Evolutionary conservation across 306 rosid genomes (phyloP).

Genomic region (Clitoria ternatea): DNA sequence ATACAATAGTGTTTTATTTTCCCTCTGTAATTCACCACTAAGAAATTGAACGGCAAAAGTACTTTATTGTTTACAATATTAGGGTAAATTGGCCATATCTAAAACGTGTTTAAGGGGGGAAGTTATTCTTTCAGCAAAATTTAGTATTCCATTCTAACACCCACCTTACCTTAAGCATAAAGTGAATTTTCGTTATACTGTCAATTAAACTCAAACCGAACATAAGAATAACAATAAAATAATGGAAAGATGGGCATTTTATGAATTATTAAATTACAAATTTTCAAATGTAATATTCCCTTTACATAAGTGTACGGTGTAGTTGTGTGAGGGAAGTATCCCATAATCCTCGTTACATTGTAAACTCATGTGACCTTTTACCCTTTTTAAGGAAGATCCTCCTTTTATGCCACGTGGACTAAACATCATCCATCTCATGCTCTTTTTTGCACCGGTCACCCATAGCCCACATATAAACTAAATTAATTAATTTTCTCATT

Average conservation of each 20-base stretch:
- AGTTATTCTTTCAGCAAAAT: background rate
- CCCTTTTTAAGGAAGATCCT: slow-evolving; percentile 46
- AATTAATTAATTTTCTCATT: slow-evolving; percentile 5
- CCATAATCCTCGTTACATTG: slow-evolving; percentile 8
- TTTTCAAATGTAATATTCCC: background rate
- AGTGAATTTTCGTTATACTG: background rate
- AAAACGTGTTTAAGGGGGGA: background rate
- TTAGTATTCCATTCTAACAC: background rate
- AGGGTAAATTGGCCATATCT: background rate
- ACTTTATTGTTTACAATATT: background rate
- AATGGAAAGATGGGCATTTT: too few relatives aligned
- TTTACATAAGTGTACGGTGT: background rate
- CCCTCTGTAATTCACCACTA: background rate
- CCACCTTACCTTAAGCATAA: background rate
- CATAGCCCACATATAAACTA: background rate
- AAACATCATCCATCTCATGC: slow-evolving; percentile 16
- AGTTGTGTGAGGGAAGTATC: background rate
- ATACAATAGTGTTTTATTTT: too few relatives aligned
- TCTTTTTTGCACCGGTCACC: slow-evolving; percentile 20
- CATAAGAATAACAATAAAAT: background rate
- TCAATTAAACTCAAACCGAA: background rate
- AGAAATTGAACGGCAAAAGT: background rate
- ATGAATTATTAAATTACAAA: background rate
- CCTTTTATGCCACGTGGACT: slow-evolving; percentile 42
- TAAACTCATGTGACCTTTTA: slow-evolving; percentile 23